These are phyloP conservation scores for Exophiala sideris DNA, from an alignment of 2,329 filamentous ascomycete genomes.

Conservation along the genomic window DNA sequence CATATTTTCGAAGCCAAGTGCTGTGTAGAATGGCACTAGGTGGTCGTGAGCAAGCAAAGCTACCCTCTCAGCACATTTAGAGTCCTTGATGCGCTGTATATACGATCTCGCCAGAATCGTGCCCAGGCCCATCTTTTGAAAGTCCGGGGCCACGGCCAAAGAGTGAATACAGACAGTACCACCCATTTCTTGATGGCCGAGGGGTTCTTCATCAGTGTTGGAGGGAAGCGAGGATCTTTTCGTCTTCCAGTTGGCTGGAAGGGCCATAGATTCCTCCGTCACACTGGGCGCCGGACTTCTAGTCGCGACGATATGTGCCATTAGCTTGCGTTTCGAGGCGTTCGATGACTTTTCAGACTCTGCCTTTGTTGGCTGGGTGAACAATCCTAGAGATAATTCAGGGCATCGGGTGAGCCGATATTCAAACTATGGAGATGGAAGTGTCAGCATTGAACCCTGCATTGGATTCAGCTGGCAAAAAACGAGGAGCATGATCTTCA, in stretches of 20 bases:
- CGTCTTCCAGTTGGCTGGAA: constrained; percentile 65
- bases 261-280: constrained; percentile 72
- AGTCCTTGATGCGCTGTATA: constrained; percentile 69
- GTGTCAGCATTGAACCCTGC: too few relatives aligned
- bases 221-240: constrained; percentile 35
- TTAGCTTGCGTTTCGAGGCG: constrained; percentile 55
- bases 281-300: constrained; percentile 62
- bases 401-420: constrained; percentile 74
- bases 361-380: constrained; percentile 58
- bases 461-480: too few relatives aligned
- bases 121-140: constrained; percentile 71
- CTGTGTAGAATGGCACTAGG: constrained; percentile 70
- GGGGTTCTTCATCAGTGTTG: constrained; percentile 38
- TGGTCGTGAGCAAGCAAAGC: constrained; percentile 74
- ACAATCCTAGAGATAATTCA: constrained; percentile 75
- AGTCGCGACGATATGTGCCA: constrained; percentile 76
- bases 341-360: constrained; percentile 52
- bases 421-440: constrained; percentile 54
- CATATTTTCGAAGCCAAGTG: constrained; percentile 66
- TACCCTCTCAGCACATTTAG: constrained; percentile 67
- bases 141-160: constrained; percentile 71
- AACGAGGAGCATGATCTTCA: too few relatives aligned
- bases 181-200: constrained; percentile 71
- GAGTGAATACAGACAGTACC: constrained; percentile 78
- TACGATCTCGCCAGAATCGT: constrained; percentile 72